Evolutionary conservation across 441 rosid genomes (phyloP).

Genomic region (Adansonia grandidieri): DNA sequence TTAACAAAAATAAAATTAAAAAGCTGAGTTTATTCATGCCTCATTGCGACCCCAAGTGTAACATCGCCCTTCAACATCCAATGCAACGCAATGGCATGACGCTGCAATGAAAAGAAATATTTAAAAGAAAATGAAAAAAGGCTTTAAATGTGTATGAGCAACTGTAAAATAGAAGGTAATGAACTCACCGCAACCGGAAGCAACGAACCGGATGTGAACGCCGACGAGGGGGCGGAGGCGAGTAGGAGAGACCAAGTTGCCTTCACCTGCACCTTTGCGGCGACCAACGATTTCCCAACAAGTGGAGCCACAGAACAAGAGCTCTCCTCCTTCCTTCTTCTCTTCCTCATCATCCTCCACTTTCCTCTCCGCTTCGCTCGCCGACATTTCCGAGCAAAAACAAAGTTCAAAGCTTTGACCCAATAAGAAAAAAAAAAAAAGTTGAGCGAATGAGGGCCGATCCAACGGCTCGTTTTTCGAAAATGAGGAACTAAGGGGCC

Average conservation of each 20-base stretch:
- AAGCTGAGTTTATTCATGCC: conserved; percentile 44
- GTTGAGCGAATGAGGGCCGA: conserved; percentile 28
- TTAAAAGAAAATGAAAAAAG: conserved; percentile 6
- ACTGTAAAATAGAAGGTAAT: neutral
- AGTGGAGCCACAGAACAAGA: conserved; percentile 88
- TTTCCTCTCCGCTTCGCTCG: conserved; percentile 55
- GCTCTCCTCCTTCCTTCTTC: conserved; percentile 84
- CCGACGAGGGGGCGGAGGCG: conserved; percentile 90
- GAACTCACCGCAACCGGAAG: conserved; percentile 79
- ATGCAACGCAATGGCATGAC: conserved; percentile 95
- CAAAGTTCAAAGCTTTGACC: conserved; percentile 16
- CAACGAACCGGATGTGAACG: conserved; percentile 71
- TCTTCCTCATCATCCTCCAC: conserved; percentile 26
- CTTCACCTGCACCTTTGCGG: conserved; percentile 62
- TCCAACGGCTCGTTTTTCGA: conserved; percentile 59
- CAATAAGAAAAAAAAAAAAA: neutral
- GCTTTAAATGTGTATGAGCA: neutral
- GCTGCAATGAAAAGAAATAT: conserved; percentile 45
- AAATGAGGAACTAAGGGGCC: conserved; percentile 37
- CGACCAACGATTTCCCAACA: conserved; percentile 79
- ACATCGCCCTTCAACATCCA: conserved; percentile 94
- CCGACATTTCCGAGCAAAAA: conserved; percentile 51
- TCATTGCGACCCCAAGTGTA: conserved; percentile 99
- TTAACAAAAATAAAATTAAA: neutral
- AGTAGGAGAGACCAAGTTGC: conserved; percentile 88